Evolutionary conservation across 805 yeast species (phyloP).

Genomic region (Starmerella bombi): DNA sequence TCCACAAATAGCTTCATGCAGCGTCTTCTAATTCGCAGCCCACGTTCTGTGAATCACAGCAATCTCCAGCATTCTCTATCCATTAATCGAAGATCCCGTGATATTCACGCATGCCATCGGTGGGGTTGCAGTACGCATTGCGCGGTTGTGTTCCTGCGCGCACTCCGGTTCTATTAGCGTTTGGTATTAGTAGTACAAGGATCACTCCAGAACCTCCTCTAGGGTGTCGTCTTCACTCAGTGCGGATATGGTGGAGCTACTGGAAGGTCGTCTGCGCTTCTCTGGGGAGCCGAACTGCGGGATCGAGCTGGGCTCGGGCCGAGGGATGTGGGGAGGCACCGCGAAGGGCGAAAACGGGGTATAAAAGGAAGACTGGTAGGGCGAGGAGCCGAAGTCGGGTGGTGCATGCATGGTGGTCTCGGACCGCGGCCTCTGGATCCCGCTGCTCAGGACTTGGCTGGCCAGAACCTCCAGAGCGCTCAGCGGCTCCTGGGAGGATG

Average conservation of each 20-base stretch:
- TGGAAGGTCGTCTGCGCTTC: constrained; percentile 24
- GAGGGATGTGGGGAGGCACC: constrained; percentile 8
- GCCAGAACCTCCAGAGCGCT: constrained; percentile 44
- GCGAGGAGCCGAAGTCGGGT: constrained; percentile 2
- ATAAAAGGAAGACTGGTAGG: constrained; percentile 15
- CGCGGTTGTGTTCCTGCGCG: too few species aligned
- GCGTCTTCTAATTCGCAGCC: too few species aligned
- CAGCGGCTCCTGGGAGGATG: constrained; percentile 17
- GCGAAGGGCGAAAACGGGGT: constrained; percentile 16
- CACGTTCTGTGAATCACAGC: too few species aligned
- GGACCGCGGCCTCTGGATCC: constrained; percentile 8
- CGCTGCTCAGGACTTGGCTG: constrained; percentile 35
- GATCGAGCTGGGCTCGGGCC: constrained; percentile 25
- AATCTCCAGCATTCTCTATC: too few species aligned
- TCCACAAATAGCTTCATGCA: too few species aligned
- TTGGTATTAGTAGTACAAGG: too few species aligned
- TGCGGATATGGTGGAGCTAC: constrained; percentile 28
- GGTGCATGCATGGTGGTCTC: neutral
- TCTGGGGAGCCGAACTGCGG: constrained; percentile 14
- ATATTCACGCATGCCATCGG: too few species aligned
- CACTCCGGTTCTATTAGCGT: too few species aligned
- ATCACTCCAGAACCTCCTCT: constrained; percentile 11
- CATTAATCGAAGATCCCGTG: too few species aligned
- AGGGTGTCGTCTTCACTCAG: constrained; percentile 26
- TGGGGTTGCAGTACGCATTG: too few species aligned